Evolutionary conservation across 2,329 filamentous ascomycete species (phyloP), one percentile per base, ranked within the genome.

Genomic region (Akanthomyces dipterigenus): DNA sequence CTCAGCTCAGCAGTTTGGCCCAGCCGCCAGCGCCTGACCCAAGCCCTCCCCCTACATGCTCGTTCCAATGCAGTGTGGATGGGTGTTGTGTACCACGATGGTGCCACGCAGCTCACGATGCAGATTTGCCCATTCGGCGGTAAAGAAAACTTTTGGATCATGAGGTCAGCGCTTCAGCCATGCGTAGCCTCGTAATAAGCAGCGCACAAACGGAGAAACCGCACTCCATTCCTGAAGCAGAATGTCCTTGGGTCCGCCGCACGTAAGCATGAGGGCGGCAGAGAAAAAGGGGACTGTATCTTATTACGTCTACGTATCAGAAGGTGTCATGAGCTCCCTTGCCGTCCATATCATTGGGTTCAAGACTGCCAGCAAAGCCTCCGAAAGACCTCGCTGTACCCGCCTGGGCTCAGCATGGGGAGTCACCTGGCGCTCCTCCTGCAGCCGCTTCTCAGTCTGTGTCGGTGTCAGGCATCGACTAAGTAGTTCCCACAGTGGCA

Each of bases 1-100:
- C 6, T 48, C 42, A 14, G 28, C n/a, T 14, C 14, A 40, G 34
- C 20, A 38, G 42, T 49, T 57, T 38, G 43, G 43, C 45, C 34
- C 59, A 48, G 54, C 36, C 16, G 22, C 28, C 14, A 55, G 61
- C 64, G 64, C 64, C 64, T 65, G 64, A 65, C 63, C 62, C 43
- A 45, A 38, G 61, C 63, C 58, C 53, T 63, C 36, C 45, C 42
- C 42, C n/a, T 55, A 18, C 24, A 31, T 43, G 38, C 51, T 55
- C 28, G 49, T 31, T 51, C 49, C 16, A 26, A 28, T 48, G 45
- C 16, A 28, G n/a, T 24, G 45, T 24, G 20, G 14, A 48, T 26
- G 36, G 11, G 31, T 54, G 20, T 18, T 26, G 34, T 54, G 50
- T n/a, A 16, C 14, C 36, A 38, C 20, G 14, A n/a, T n/a, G 34